Conservation (phyloP, 106 monocot species). For the Acanthochlamys bracteata region DNA sequence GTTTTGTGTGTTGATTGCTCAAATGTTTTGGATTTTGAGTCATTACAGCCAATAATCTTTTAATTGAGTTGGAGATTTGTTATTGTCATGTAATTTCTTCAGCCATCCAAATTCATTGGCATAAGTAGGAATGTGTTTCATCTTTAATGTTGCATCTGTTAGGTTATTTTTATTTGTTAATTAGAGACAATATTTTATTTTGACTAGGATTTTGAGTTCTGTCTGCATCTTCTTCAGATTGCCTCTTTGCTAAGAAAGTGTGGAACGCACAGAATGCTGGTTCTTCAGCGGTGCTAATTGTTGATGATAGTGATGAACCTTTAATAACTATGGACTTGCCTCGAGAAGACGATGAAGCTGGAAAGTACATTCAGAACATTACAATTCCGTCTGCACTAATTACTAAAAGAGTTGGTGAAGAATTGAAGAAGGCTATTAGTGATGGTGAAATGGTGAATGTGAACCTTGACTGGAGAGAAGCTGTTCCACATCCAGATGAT, state of each 20-base stretch:
- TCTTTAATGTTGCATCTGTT: too few species aligned
- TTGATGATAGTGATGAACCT: conserved; percentile 80
- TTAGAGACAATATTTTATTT: too few species aligned
- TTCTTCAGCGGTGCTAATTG: conserved; percentile 87
- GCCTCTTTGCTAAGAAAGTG: conserved; percentile 87
- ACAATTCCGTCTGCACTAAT: conserved; percentile 95
- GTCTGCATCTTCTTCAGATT: conserved; percentile 34
- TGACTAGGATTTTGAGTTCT: too few species aligned
- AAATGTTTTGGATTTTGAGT: too few species aligned
- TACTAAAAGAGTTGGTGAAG: conserved; percentile 65
- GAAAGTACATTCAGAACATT: conserved; percentile 76
- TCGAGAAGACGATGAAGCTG: conserved; percentile 70
- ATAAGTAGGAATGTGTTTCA: too few species aligned
- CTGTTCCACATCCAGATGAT: conserved; percentile 97
- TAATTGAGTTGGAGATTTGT: too few species aligned
- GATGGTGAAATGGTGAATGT: conserved; percentile 89
- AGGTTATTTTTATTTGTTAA: too few species aligned
- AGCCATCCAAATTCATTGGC: too few species aligned
- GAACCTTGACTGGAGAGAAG: conserved; percentile 95
- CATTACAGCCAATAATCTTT: too few species aligned
- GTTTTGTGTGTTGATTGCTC: too few species aligned
- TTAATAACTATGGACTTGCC: conserved; percentile 97
- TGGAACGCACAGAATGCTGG: conserved; percentile 92
- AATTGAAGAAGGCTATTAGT: conserved; percentile 60
- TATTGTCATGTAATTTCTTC: too few species aligned